A percentile compares a stretch with the other conserved stretches of the same genome.
Conservation (phyloP, 306 rosid species). For the Cucurbita pepo region DNA sequence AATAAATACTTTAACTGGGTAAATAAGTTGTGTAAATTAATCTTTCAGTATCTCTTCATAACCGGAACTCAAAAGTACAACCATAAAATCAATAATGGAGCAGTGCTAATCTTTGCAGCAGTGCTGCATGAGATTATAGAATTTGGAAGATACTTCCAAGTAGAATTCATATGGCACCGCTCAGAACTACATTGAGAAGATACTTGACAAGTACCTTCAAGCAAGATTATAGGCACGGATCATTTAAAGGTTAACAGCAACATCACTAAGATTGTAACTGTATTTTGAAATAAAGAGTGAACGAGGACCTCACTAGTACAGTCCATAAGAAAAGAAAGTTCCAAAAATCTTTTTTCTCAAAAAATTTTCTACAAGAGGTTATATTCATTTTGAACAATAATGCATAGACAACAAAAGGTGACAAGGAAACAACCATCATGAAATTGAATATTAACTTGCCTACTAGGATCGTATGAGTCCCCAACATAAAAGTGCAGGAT, state of each 20-base stretch:
- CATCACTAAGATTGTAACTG: neutral
- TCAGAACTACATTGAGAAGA: neutral
- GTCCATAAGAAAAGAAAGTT: neutral
- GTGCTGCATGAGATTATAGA: neutral
- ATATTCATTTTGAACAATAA: neutral
- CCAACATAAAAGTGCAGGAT: constrained; percentile 91
- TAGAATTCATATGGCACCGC: neutral
- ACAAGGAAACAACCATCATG: neutral
- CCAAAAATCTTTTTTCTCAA: neutral
- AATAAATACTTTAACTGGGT: neutral
- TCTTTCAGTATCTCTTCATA: neutral
- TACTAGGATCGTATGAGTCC: constrained; percentile 57
- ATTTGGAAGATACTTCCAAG: neutral
- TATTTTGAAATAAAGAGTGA: neutral
- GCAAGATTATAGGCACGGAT: neutral
- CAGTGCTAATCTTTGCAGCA: neutral
- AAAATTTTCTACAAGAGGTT: neutral
- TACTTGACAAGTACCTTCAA: neutral
- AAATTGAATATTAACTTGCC: constrained; percentile 21
- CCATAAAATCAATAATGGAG: neutral
- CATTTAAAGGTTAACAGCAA: neutral
- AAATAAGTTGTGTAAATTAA: neutral
- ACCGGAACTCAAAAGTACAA: neutral
- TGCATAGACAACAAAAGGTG: neutral
- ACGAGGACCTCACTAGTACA: neutral